These are phyloP conservation scores for Arthrinium puccinioides DNA, from an alignment of 2,329 filamentous ascomycete genomes.

Conservation along the genomic window DNA sequence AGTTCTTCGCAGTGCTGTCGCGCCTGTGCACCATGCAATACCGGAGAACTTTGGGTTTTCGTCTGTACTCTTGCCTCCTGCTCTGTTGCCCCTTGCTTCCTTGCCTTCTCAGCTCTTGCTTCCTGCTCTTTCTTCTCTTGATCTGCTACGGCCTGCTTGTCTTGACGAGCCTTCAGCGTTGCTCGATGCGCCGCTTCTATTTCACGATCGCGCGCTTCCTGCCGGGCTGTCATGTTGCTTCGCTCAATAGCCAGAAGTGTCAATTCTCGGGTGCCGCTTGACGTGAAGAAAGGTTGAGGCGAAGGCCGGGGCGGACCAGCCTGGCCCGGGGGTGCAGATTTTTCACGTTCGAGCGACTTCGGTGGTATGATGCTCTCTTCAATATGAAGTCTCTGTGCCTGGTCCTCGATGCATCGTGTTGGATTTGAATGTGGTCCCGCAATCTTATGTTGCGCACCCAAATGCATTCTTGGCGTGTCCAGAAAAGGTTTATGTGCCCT, in stretches of 20 bases:
- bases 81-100: constrained; percentile 5
- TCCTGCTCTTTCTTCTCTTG: constrained; percentile 13
- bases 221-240: constrained; percentile 22
- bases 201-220: constrained; percentile 12
- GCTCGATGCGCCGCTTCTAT: constrained; percentile 14
- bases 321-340: too few species aligned
- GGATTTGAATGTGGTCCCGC: neutral
- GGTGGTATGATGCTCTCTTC: neutral
- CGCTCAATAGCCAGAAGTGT: constrained; percentile 21
- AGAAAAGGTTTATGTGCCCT: too few species aligned
- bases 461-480: too few species aligned
- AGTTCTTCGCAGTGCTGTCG: too few species aligned
- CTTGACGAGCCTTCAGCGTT: too few species aligned
- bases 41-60: neutral
- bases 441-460: too few species aligned
- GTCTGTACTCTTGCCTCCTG: neutral
- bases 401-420: neutral
- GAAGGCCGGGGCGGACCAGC: constrained; percentile 12
- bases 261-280: constrained; percentile 19
- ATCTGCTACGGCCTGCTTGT: too few species aligned
- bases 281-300: constrained; percentile 26
- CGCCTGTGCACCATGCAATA: neutral
- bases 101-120: constrained; percentile 7
- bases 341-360: too few species aligned
- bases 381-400: neutral